phyloP scores from a whole-genome alignment of 164 flowering plant species.

The Stephania cephalantha region DNA sequence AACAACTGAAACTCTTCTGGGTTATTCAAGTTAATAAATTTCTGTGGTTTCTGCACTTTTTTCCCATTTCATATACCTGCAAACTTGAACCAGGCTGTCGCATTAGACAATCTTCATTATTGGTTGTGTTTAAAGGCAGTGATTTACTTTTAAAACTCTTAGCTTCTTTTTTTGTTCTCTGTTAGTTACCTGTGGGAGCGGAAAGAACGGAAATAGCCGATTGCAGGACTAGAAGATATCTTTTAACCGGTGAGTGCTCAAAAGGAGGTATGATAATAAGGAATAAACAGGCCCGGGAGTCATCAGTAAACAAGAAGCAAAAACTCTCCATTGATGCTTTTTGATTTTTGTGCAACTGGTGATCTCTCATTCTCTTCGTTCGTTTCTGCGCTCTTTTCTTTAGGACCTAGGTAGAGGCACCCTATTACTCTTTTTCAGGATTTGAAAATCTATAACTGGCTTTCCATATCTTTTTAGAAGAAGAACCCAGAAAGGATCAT shows the following conservation, averaged over 20 bases:
- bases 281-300: constrained; percentile 9
- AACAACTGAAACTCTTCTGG: neutral
- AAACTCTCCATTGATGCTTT: constrained; percentile 1
- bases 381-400: neutral
- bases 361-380: neutral
- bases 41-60: neutral
- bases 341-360: constrained; percentile 19
- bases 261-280: constrained; percentile 7
- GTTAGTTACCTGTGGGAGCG: constrained; percentile 28
- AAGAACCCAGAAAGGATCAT: neutral
- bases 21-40: neutral
- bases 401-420: neutral
- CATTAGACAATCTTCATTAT: neutral
- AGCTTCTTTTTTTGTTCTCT: constrained; percentile 8
- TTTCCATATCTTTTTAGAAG: neutral
- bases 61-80: neutral
- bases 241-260: constrained; percentile 14
- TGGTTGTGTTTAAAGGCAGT: neutral
- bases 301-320: constrained; percentile 10
- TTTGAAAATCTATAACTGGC: neutral
- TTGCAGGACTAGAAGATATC: constrained; percentile 10
- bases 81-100: neutral
- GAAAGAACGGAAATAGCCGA: constrained; percentile 17
- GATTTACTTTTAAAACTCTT: neutral
- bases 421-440: neutral